Conservation (phyloP, 169 alveolate species). For the Amoebophrya sp. region DNA sequence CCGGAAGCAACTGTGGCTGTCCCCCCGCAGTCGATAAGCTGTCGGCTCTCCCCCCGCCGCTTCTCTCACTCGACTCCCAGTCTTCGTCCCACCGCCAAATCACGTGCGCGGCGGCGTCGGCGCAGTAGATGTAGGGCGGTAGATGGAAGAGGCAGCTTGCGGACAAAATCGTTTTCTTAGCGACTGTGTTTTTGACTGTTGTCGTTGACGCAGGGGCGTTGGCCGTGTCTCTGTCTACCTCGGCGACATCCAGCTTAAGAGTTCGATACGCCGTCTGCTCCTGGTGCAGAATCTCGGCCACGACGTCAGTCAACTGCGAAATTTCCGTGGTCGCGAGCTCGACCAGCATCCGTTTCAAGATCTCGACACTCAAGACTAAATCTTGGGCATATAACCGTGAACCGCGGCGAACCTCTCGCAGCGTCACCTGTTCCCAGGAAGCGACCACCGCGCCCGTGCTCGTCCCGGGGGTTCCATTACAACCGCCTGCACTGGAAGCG, state of each 20-base stretch:
- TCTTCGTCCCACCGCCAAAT: background rate
- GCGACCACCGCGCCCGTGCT: too few relatives aligned
- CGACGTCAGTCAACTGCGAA: background rate
- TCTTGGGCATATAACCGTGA: background rate
- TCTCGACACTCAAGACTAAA: background rate
- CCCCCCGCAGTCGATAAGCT: too few relatives aligned
- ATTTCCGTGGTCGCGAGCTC: background rate
- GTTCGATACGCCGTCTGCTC: background rate
- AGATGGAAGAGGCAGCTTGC: background rate
- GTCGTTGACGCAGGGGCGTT: background rate
- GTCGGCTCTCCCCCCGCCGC: too few relatives aligned
- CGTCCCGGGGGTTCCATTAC: too few relatives aligned
- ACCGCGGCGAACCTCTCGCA: too few relatives aligned
- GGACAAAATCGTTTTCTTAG: background rate
- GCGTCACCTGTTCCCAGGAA: too few relatives aligned
- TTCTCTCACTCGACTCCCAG: background rate
- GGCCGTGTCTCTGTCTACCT: background rate
- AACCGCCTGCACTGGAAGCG: too few relatives aligned
- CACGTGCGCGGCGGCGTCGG: background rate
- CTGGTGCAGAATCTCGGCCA: background rate
- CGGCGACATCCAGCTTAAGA: background rate
- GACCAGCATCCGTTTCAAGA: background rate
- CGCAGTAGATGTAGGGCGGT: background rate
- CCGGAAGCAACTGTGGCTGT: too few relatives aligned
- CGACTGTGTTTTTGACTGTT: background rate